Conservation (phyloP, 768 basidiomycete genomes). For the Rhodotorula graminis region DNA sequence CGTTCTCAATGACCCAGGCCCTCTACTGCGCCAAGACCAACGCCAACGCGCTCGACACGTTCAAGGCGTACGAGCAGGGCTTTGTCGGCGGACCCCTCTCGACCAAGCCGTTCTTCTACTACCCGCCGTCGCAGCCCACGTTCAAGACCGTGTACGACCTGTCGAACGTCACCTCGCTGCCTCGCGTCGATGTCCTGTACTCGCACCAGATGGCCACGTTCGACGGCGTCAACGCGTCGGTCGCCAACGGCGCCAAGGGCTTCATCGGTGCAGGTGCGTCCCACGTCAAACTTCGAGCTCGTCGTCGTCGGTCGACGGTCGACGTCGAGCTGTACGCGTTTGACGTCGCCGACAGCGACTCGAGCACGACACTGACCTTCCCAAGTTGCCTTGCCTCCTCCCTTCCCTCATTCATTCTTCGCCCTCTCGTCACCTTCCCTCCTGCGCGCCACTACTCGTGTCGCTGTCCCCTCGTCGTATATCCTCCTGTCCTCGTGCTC, state of each 20-base stretch:
- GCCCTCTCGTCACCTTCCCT: too few relatives aligned
- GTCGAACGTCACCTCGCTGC: constrained; percentile 20
- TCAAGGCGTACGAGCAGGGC: constrained; percentile 45
- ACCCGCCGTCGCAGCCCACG: constrained; percentile 38
- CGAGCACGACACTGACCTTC: too few relatives aligned
- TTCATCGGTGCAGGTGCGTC: constrained; percentile 27
- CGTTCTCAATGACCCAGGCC: too few relatives aligned
- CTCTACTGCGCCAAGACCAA: constrained; percentile 44
- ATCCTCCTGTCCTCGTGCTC: too few relatives aligned
- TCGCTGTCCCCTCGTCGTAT: too few relatives aligned
- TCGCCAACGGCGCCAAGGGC: constrained; percentile 26
- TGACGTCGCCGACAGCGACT: too few relatives aligned
- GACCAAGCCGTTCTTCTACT: constrained; percentile 28
- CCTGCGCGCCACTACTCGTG: too few relatives aligned
- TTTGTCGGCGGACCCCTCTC: constrained; percentile 43
- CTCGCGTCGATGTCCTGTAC: constrained; percentile 38
- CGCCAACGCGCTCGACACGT: constrained; percentile 43
- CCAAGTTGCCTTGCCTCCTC: too few relatives aligned
- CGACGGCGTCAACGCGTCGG: constrained; percentile 18
- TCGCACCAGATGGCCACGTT: constrained; percentile 25
- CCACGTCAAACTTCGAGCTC: background rate
- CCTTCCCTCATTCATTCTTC: too few relatives aligned
- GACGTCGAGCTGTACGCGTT: too few relatives aligned
- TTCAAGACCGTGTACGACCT: constrained; percentile 42
- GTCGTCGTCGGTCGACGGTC: too few relatives aligned